Evolutionary conservation across 1,284 basidiomycete species (phyloP), one percentile per base, ranked within the genome.

Genomic region (Pseudozyma thailandica): DNA sequence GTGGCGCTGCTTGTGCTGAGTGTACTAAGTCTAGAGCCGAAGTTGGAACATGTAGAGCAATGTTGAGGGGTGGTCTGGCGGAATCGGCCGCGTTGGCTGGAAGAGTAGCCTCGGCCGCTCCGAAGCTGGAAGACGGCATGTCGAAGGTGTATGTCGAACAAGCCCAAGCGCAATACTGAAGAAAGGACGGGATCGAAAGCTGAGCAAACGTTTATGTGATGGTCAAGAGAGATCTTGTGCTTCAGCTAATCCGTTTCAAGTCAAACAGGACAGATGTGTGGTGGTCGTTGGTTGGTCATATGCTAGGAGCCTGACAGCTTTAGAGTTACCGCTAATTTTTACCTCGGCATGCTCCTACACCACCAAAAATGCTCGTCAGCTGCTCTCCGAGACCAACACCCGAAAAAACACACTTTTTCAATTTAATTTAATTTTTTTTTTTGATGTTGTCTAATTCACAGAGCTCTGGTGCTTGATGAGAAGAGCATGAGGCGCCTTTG

Each of bases 61-160:
- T 37, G 6, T 59, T 56, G 5, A 72, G 50, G 23, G 70, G 64
- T n/a, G 68, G 68, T 16, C 60, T 21, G 16, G 55, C 48, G 21
- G 38, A 53, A 31, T 26, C 28, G 20, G 54, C 50, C 10, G 54
- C 58, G 31, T 57, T 55, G 37, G 58, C 39, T 18, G 45, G 62
- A 33, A 71, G 53, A 15, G 68, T 71, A 5, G 68, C 68, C 56
- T 71, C 68, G 53, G 63, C 68, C 38, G 68, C 68, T 52, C 52
- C 59, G 57, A 71, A 52, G 39, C 68, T 71, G 21, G 68, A 71
- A 8, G 68, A 71, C 41, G 68, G 68, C 68, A 71, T 71, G 30
- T 47, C 27, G 50, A 33, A n/a, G 47, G n/a, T 38, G 21, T 42
- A 1, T 27, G 5, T 42, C n/a, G 25, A 10, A 3, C n/a, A n/a